These are phyloP conservation scores for Russula lepida DNA, from an alignment of 768 basidiomycete species.

Conservation along the genomic window DNA sequence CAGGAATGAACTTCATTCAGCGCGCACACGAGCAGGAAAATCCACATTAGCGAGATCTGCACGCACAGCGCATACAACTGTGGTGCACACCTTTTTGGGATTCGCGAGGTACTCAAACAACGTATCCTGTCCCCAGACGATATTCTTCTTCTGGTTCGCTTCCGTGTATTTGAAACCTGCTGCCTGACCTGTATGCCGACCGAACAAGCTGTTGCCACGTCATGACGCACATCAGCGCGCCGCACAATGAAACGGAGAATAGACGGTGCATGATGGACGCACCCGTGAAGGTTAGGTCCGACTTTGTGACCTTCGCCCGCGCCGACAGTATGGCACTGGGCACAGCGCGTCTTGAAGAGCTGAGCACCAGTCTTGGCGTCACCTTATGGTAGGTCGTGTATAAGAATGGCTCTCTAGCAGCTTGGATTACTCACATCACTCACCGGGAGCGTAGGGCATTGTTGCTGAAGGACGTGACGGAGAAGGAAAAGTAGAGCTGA, in stretches of 20 bases:
- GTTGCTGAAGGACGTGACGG: constrained; percentile 12
- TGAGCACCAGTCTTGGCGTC: constrained; percentile 83
- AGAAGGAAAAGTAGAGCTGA: background rate
- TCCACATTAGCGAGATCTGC: background rate
- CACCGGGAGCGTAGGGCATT: constrained; percentile 41
- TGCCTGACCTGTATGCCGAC: constrained; percentile 79
- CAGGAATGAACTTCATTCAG: constrained; percentile 75
- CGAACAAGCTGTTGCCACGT: constrained; percentile 50
- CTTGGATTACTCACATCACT: constrained; percentile 20
- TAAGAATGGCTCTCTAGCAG: background rate
- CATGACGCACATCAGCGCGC: constrained; percentile 2
- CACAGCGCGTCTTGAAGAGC: constrained; percentile 95
- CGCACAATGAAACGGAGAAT: background rate
- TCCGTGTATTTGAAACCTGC: constrained; percentile 87
- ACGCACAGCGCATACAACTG: background rate
- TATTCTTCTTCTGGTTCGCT: constrained; percentile 92
- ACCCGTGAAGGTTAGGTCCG: constrained; percentile 94
- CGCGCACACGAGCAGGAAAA: background rate
- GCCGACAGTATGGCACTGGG: constrained; percentile 87
- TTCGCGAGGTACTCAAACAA: constrained; percentile 94
- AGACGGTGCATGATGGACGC: constrained; percentile 25
- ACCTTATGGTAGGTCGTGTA: constrained; percentile 37
- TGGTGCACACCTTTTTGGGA: constrained; percentile 78
- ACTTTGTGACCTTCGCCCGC: constrained; percentile 78
- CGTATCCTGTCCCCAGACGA: constrained; percentile 80